Percentiles rank a stretch among this genome's conserved stretches.
These are phyloP conservation scores for Prototheca cutis DNA, from an alignment of 163 green algal genomes.

Conservation along the genomic window DNA sequence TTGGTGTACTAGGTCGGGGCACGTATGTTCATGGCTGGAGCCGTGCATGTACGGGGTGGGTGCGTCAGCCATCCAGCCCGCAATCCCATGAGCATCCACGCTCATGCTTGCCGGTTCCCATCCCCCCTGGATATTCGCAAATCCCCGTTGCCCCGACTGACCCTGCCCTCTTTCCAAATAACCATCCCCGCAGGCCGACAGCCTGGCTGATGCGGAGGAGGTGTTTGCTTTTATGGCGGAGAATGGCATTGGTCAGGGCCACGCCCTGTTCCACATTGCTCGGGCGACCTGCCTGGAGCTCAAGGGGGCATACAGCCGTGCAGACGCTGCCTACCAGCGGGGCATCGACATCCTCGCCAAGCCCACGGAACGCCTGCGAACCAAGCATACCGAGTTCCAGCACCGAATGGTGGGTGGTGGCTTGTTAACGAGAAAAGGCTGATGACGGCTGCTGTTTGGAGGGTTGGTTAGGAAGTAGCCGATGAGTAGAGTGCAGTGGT, in stretches of 20 bases:
- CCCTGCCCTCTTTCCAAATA: too few species aligned
- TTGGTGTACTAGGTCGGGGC: neutral
- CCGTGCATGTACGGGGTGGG: too few species aligned
- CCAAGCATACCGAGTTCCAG: slow-evolving; percentile 72
- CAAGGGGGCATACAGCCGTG: slow-evolving; percentile 52
- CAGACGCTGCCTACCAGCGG: slow-evolving; percentile 63
- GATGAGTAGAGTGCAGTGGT: too few species aligned
- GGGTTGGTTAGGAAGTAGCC: too few species aligned
- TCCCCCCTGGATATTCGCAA: too few species aligned
- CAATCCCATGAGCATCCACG: too few species aligned
- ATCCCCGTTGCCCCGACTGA: too few species aligned
- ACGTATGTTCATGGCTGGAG: too few species aligned
- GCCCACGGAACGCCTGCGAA: slow-evolving; percentile 60
- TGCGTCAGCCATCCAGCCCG: too few species aligned
- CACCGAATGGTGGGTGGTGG: slow-evolving; percentile 59
- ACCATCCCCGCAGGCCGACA: slow-evolving; percentile 63
- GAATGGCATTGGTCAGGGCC: slow-evolving; percentile 72
- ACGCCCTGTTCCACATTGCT: slow-evolving; percentile 81
- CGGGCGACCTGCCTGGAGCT: slow-evolving; percentile 76
- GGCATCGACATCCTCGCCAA: slow-evolving; percentile 66
- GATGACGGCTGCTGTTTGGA: too few species aligned
- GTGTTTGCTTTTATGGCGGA: slow-evolving; percentile 80
- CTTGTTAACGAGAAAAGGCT: too few species aligned
- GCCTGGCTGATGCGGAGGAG: slow-evolving; percentile 68
- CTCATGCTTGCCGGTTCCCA: neutral